These are phyloP conservation scores for Staphylotrichum longicolle DNA, from an alignment of 495 filamentous ascomycete genomes.

Conservation along the genomic window DNA sequence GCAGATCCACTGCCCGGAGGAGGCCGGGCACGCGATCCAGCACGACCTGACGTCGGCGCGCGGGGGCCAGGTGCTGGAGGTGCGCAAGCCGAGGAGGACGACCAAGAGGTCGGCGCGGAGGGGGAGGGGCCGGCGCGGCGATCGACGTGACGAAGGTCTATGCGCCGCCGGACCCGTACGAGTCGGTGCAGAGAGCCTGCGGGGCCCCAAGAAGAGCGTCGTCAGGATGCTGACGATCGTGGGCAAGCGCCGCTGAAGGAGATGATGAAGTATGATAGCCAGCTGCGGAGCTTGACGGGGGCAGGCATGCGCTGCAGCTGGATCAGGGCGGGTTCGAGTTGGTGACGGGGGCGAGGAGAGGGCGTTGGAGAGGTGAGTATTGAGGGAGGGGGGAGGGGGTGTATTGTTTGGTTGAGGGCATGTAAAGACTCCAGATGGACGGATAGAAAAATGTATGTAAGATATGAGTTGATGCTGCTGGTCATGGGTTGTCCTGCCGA, in stretches of 20 bases:
- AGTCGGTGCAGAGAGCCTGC: constrained; percentile 48
- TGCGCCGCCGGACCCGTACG: constrained; percentile 81
- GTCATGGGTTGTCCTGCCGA: no score
- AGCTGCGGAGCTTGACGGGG: constrained; percentile 83
- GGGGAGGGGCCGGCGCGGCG: constrained; percentile 17
- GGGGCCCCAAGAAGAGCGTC: constrained; percentile 38
- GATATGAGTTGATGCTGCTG: no score
- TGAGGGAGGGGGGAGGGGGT: no score
- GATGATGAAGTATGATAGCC: constrained; percentile 94
- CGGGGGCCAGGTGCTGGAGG: constrained; percentile 80
- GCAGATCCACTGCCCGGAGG: constrained; percentile 78
- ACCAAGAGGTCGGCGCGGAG: not conserved
- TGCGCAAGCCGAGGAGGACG: constrained; percentile 56
- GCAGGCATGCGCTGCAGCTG: constrained; percentile 91
- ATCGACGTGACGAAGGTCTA: constrained; percentile 75
- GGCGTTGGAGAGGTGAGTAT: constrained; percentile 21
- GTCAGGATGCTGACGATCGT: constrained; percentile 58
- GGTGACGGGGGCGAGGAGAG: constrained; percentile 62
- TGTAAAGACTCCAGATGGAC: no score
- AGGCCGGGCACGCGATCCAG: constrained; percentile 76
- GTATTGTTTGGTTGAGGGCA: no score
- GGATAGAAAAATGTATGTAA: no score
- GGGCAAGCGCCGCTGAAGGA: constrained; percentile 90
- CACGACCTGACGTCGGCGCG: constrained; percentile 81
- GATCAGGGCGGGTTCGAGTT: constrained; percentile 84